These are phyloP conservation scores for Penicillium sp. DNA, from an alignment of 2,329 filamentous ascomycete species.

Conservation along the genomic window DNA sequence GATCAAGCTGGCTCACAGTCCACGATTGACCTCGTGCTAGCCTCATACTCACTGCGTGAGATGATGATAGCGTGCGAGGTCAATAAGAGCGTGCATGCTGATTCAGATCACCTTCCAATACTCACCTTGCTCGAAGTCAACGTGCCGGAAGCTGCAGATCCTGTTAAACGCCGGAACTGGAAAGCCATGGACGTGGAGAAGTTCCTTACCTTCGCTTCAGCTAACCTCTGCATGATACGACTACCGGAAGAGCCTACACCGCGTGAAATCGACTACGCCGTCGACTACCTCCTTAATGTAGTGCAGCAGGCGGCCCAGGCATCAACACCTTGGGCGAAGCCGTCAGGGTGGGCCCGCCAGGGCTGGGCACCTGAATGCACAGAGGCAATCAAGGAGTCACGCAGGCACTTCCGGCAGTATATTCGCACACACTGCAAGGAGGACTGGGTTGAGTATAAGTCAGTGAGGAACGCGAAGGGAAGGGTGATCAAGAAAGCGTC, in stretches of 20 bases:
- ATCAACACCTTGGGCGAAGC: background rate
- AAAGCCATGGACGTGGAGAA: background rate
- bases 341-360: background rate
- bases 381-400: background rate
- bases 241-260: background rate
- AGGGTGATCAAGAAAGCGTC: background rate
- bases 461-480: background rate
- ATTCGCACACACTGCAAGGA: background rate
- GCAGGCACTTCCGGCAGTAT: background rate
- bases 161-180: background rate
- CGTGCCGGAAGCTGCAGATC: background rate
- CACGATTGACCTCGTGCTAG: background rate
- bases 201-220: background rate
- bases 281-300: background rate
- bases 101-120: background rate
- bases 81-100: background rate
- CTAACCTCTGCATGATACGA: background rate
- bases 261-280: background rate
- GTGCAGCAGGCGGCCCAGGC: background rate
- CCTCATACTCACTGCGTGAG: background rate
- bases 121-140: background rate
- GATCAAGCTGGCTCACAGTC: background rate
- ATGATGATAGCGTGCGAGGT: background rate
- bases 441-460: background rate
- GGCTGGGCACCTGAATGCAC: slow-evolving; percentile 4